phyloP scores from a whole-genome alignment of 495 filamentous ascomycete genomes.

The Platismatia glauca region DNA sequence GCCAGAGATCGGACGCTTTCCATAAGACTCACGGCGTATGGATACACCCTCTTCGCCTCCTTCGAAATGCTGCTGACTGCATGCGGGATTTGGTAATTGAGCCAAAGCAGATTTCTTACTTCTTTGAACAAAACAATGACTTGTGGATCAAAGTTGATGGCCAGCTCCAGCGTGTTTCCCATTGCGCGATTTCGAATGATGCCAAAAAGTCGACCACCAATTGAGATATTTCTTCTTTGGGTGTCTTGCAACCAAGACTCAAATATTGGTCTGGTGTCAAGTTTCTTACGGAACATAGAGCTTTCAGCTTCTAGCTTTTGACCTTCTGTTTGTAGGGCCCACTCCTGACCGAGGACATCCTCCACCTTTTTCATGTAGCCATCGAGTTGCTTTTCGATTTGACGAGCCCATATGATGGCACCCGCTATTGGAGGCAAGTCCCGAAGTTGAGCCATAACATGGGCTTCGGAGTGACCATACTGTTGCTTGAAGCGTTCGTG shows the following conservation, averaged over 20 bases:
- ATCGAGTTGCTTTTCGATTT: slow-evolving; percentile 91
- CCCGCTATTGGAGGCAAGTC: slow-evolving; percentile 93
- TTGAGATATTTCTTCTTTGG: slow-evolving; percentile 73
- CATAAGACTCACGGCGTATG: slow-evolving; percentile 95
- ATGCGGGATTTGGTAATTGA: slow-evolving; percentile 86
- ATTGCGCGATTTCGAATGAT: slow-evolving; percentile 78
- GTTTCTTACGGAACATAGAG: slow-evolving; percentile 85
- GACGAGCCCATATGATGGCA: slow-evolving; percentile 91
- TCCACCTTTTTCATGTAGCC: slow-evolving; percentile 97
- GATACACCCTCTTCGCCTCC: slow-evolving; percentile 93
- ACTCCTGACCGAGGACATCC: slow-evolving; percentile 85
- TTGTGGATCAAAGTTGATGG: slow-evolving; percentile 93
- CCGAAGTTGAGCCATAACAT: slow-evolving; percentile 92
- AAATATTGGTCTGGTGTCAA: slow-evolving; percentile 87
- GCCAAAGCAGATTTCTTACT: slow-evolving; percentile 91
- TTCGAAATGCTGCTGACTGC: slow-evolving; percentile 90
- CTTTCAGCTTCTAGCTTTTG: slow-evolving; percentile 87
- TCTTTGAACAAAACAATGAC: slow-evolving; percentile 98
- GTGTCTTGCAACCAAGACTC: slow-evolving; percentile 93
- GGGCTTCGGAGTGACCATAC: slow-evolving; percentile 94
- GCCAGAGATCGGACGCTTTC: slow-evolving; percentile 85
- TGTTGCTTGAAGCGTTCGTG: slow-evolving; percentile 98
- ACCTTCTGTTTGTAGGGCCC: slow-evolving; percentile 87
- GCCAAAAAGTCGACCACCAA: slow-evolving; percentile 82
- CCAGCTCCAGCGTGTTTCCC: slow-evolving; percentile 76